Evolutionary conservation across 345 rosid species (phyloP).

Genomic region (Eucalyptus cloeziana): DNA sequence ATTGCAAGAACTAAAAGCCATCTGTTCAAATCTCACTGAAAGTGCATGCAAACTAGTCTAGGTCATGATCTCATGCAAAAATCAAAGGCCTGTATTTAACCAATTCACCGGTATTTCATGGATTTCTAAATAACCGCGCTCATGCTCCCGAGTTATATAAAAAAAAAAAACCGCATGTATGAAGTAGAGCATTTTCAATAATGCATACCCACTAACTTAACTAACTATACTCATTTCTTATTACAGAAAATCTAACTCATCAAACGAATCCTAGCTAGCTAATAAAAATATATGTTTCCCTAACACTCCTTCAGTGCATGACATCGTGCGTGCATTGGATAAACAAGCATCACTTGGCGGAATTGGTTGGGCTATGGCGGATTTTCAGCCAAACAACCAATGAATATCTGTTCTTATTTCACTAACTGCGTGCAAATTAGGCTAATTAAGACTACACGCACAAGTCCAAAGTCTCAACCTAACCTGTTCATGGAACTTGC

Average conservation of each 20-base stretch:
- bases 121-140: too few relatives aligned
- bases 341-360: not conserved
- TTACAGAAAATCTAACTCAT: not conserved
- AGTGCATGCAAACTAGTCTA: not conserved
- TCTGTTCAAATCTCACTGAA: not conserved
- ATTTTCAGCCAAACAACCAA: not conserved
- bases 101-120: not conserved
- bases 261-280: not conserved
- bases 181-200: not conserved
- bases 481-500: not conserved
- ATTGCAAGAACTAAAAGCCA: not conserved
- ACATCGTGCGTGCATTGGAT: not conserved
- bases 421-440: accelerated
- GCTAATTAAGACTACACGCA: not conserved
- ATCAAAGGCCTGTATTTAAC: not conserved
- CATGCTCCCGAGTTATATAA: too few relatives aligned
- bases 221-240: not conserved
- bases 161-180: not conserved
- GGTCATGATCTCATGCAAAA: not conserved
- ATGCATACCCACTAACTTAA: not conserved
- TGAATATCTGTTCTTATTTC: not conserved
- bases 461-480: not conserved
- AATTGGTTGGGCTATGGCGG: not conserved
- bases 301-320: not conserved
- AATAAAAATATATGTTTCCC: not conserved